Base-by-base conservation (phyloP, 1,139 yeast species). In the Candida tropicalis region DNA sequence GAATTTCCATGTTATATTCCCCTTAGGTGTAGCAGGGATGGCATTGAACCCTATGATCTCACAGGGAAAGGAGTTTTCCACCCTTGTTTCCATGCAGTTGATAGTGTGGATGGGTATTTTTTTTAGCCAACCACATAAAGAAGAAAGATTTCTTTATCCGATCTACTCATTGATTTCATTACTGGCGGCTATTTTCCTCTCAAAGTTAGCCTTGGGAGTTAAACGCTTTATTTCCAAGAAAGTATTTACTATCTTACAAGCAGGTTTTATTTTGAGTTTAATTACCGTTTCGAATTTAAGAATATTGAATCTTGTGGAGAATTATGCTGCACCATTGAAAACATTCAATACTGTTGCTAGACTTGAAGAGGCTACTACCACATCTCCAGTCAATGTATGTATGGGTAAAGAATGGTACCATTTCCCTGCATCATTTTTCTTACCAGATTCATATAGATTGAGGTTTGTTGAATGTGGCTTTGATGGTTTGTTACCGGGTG, bases 361-460 rank as follows among this genome's bases (percentile, higher is more conserved):
- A 13, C 39, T 40, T 12, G 52, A 46, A 16, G 18, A 24, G 7
- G 51, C 5, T 41, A 48, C 39, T 26, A 35, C 17, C 31, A 38
- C 17, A 5, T 3, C 23, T 7, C 27, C 23, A 20, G 20, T 32
- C 5, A 84, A 81, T 52, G 84, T 91, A 0, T 93, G 98, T 60
- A 75, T 87, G 17, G 97, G 97, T 2, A 78, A 96, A 47, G 98
- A 93, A 65, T 91, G 98, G 97, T 89, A 89, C 57, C 87, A 93
- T 57, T 91, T 71, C 65, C 97, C 98, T 10, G 82, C 87, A 1
- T 90, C 97, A 0, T 86, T 90, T 60, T 87, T 90, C 58, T 66
- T 91, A 18, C 84, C 87, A 2, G 66, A 70, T 16, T 72, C 76
- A 27, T 66, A 77, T 46, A 69, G 97, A 48, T 65, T 89, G 22